Evolutionary conservation across 352 stramenopile species (phyloP).

Genomic region (Phytophthora pseudosyringae): DNA sequence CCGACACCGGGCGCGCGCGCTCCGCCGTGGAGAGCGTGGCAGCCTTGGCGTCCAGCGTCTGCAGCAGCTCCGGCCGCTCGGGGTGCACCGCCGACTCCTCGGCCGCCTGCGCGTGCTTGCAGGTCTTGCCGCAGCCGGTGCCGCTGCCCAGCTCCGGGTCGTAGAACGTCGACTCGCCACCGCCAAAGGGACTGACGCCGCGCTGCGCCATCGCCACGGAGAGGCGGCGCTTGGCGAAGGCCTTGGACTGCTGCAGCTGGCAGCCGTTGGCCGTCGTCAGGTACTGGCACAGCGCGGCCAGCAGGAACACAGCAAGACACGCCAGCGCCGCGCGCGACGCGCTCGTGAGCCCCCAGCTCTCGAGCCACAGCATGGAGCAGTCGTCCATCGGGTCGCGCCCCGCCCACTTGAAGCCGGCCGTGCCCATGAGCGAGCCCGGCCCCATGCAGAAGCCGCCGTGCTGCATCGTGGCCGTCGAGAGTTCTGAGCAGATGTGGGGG

Average conservation of each 20-base stretch:
- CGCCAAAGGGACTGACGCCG: background rate
- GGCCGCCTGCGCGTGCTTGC: constrained; percentile 4
- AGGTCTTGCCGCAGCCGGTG: constrained; percentile 7
- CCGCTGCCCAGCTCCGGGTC: constrained; percentile 39
- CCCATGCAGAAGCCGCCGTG: constrained; percentile 58
- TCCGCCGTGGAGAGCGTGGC: constrained; percentile 25
- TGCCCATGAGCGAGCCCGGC: constrained; percentile 70
- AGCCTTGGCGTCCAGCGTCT: constrained; percentile 15
- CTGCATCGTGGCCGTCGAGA: background rate
- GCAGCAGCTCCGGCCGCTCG: constrained; percentile 17
- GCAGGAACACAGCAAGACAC: constrained; percentile 54
- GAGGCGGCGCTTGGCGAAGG: constrained; percentile 38
- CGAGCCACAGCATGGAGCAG: constrained; percentile 74
- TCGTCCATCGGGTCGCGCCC: constrained; percentile 51
- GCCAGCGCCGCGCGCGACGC: constrained; percentile 42
- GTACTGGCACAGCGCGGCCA: constrained; percentile 68
- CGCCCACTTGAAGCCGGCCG: constrained; percentile 56
- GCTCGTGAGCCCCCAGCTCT: constrained; percentile 64
- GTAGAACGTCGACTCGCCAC: constrained; percentile 26
- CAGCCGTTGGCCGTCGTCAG: constrained; percentile 51
- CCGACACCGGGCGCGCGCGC: constrained; percentile 9
- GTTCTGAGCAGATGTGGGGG: too few species aligned
- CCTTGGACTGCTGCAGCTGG: constrained; percentile 56
- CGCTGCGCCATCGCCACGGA: background rate
- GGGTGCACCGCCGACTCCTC: constrained; percentile 36